Conservation (phyloP, 1,284 basidiomycete species). For the Boletus smithii region DNA sequence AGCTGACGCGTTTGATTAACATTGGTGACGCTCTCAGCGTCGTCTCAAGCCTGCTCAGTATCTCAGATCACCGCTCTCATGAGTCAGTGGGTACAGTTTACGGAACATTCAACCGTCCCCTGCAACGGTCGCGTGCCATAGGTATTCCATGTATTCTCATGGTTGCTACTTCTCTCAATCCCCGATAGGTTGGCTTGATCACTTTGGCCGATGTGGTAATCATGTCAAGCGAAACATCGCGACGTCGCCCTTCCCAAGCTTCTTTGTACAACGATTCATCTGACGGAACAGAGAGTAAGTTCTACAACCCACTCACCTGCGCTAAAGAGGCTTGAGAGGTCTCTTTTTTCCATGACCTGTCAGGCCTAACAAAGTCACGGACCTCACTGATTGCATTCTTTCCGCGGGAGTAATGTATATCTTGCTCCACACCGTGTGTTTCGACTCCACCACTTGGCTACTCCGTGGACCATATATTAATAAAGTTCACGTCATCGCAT, state of each 20-base stretch:
- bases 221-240: background rate
- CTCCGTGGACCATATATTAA: too few species aligned
- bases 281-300: background rate
- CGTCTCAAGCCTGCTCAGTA: too few species aligned
- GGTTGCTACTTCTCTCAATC: background rate
- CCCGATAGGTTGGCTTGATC: background rate
- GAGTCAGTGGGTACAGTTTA: too few species aligned
- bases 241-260: background rate
- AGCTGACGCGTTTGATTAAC: too few species aligned
- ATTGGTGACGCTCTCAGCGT: too few species aligned
- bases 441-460: background rate
- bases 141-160: background rate
- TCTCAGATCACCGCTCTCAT: too few species aligned
- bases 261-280: background rate
- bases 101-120: too few species aligned
- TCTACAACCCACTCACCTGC: background rate
- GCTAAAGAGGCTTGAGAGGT: background rate
- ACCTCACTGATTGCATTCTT: background rate
- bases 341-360: too few species aligned
- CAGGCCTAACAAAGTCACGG: too few species aligned
- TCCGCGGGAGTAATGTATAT: background rate
- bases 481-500: conserved; percentile 11
- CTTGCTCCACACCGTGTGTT: conserved; percentile 18
- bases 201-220: background rate
- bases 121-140: too few species aligned